Evolutionary conservation across 768 basidiomycete genomes (phyloP), one percentile per base, ranked within the genome.

Genomic region (Kwoniella botswanensis): DNA sequence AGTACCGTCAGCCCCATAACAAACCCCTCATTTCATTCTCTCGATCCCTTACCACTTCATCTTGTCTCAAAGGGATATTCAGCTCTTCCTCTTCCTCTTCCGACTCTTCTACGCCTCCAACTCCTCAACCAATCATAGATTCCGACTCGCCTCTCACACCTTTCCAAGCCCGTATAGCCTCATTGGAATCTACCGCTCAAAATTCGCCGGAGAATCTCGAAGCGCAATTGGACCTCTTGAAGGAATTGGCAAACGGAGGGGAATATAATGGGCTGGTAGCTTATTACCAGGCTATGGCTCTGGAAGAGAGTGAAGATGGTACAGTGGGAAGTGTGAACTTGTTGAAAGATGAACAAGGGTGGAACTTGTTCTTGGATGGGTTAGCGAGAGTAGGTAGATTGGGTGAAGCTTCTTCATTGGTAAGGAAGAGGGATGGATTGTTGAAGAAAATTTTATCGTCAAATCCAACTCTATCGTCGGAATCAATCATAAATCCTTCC

Each of bases 341-440:
- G 41, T 50, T 79, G 57, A 53, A 26, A 35, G 69, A 68, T 67
- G 71, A 74, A 24, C 71, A 74, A 22, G 75, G 66, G 4, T 76
- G 71, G 73, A 55, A 54, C 2, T 13, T 77, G 15, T 77, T 74
- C 64, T 43, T 74, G 18, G 66, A 72, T 41, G 72, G 71, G 1
- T 46, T 77, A 29, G 71, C 65, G 0, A 73, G 70, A 67, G 61
- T 56, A 52, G 79, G 80, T 2, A 54, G 76, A 50, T 62, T 80
- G 75, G 83, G 83, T 15, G 93, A 93, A 76, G 85, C 91, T 42
- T 84, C 86, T 7, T 83, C 84, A 1, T 79, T 91, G 67, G 86
- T 84, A 2, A 88, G 88, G 74, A 88, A 88, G 77, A 83, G 93
- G 69, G 94, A 96, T 69, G 62, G 58, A 17, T 50, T 77, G 35